Evolutionary conservation across 495 filamentous ascomycete genomes (phyloP), one percentile per base, ranked within the genome.

Genomic region (Penicillium egyptiacum): DNA sequence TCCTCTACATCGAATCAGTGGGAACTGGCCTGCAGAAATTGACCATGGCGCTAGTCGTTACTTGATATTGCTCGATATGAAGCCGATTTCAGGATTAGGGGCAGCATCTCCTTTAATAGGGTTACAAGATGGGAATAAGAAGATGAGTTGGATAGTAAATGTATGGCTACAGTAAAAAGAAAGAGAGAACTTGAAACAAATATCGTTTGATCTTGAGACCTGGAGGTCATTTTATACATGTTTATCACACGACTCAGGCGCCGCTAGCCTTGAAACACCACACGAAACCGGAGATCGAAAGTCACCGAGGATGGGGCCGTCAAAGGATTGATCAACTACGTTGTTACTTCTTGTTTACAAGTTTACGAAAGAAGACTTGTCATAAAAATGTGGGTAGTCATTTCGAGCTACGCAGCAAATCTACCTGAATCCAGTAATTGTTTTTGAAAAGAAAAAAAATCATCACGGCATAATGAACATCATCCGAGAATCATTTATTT

Each of bases 401-500:
- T 61, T 65, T 55, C 55, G 16, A 50, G 30, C 31, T 63, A 69
- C 64, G 55, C 52, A 62, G 57, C 64, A 61, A 66, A 64, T 69
- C 66, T 69, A 69, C 64, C 66, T 63, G 61, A 52, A 62, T 63
- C 64, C 59, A 64, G 57, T 59, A 60, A 69, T 54, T 58, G 57
- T 67, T 69, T 69, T 69, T 67, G 54, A 58, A 55, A 56, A 60
- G 60, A 65, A 62, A 57, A 57, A 66, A 61, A 69, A 53, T 69
- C 66, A 69, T 69, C 66, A 69, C 64, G 66, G 66, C 66, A 57
- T 69, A 55, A 59, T 64, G 16, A 53, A 49, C 17, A 43, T 69
- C 64, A 69, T 69, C 53, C 65, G 67, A 59, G 61, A 65, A 68
- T 59, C 65, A 62, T 58, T 76, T 87, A 87, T 79, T 87, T 87